Evolutionary conservation across 441 rosid species (phyloP), one percentile per base, ranked within the genome.

Genomic region (Isatis lusitanica): DNA sequence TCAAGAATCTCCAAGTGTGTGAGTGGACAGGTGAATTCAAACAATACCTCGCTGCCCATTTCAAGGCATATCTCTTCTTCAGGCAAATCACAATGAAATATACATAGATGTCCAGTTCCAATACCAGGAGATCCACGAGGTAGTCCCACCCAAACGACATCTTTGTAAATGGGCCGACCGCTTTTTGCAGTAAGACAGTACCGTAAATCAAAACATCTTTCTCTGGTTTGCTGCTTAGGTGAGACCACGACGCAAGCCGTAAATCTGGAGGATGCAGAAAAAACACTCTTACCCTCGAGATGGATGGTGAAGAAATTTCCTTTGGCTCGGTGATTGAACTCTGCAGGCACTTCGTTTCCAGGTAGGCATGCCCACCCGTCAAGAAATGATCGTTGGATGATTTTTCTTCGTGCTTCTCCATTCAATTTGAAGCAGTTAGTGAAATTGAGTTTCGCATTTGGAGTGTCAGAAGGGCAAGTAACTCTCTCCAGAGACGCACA

Each of bases 401-500:
- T 47, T 8, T 7, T 10, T 63, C 17, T 31, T 2, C 26, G 6
- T 46, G 68, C 26, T 44, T 63, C 55, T 44, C 26, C 42, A 16
- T 9, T 6, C 2, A 63, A 11, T 44, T 63, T 46, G 7, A 63
- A 31, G 43, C 17, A 63, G 56, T 46, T 46, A 15, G 7, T 17
- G 56, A 63, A 63, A 10, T 15, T 7, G 42, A 46, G 40, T 47
- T 16, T 3, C 3, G 26, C 15, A 9, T 6, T 16, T 5, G 53
- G 53, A 44, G 68, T 44, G 55, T 46, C 17, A 5, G 33, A 30
- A 63, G 68, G 55, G 42, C 9, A 9, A 30, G 30, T 11, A 30
- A 63, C 55, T 15, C 11, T 63, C 55, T 28, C 55, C 11, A 63
- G 16, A 15, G 68, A 46, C 7, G 31, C 68, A 6, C 71, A 53